Evolutionary conservation across 2,329 filamentous ascomycete genomes (phyloP).

Genomic region (Waltergamsia citrina): DNA sequence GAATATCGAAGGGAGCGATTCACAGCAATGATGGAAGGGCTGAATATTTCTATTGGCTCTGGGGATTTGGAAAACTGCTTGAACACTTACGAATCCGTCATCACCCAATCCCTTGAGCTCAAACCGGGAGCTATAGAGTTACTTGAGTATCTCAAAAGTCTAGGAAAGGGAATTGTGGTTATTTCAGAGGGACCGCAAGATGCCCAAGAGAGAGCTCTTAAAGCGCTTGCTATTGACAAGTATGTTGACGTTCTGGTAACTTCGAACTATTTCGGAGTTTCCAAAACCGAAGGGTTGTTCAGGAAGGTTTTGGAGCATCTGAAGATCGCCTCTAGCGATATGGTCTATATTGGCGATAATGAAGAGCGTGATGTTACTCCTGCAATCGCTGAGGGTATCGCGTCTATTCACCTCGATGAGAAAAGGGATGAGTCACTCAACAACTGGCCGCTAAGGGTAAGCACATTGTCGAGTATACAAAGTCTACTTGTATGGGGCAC

Average conservation of each 20-base stretch:
- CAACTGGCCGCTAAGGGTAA: constrained; percentile 7
- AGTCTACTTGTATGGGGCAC: too few species aligned
- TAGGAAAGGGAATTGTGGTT: constrained; percentile 28
- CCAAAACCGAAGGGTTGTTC: constrained; percentile 18
- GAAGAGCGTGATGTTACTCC: constrained; percentile 17
- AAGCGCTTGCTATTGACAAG: constrained; percentile 12
- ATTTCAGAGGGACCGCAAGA: constrained; percentile 38
- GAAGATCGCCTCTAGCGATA: constrained; percentile 11
- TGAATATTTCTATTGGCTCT: constrained; percentile 10
- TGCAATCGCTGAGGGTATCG: constrained; percentile 14
- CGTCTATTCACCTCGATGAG: constrained; percentile 16
- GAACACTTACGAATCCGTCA: constrained; percentile 16
- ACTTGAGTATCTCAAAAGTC: constrained; percentile 18
- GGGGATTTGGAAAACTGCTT: constrained; percentile 12
- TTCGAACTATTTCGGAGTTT: constrained; percentile 16
- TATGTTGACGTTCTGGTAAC: constrained; percentile 20
- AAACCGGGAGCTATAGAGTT: constrained; percentile 26
- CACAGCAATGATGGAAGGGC: constrained; percentile 17
- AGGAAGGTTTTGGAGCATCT: constrained; percentile 14
- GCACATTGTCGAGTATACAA: constrained; percentile 8
- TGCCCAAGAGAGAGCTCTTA: constrained; percentile 31
- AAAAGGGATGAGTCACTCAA: constrained; percentile 6
- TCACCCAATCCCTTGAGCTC: constrained; percentile 17
- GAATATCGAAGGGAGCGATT: constrained; percentile 32
- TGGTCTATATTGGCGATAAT: constrained; percentile 19